Conservation (phyloP, 2,329 filamentous ascomycete genomes). For the Ceratocystis harringtonii region DNA sequence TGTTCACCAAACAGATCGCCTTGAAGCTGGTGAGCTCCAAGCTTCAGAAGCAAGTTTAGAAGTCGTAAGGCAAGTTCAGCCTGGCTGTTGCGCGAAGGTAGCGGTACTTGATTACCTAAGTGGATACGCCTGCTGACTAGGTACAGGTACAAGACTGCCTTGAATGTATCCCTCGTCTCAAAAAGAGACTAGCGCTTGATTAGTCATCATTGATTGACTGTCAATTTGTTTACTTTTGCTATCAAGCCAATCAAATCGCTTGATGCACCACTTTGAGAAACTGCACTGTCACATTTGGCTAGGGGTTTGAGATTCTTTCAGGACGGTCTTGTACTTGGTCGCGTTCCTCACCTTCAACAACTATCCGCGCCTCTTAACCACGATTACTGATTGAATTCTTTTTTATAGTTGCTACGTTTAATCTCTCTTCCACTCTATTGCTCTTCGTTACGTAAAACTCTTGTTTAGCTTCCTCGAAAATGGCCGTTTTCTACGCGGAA, state of each 20-base stretch:
- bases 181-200: neutral
- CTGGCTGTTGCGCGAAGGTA: slow-evolving; percentile 3
- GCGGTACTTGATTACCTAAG: neutral
- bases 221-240: slow-evolving; percentile 13
- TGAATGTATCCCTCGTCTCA: neutral
- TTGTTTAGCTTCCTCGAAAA: slow-evolving; percentile 21
- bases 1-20: slow-evolving; percentile 15
- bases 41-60: slow-evolving; percentile 11
- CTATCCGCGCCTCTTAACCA: neutral
- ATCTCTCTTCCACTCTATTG: neutral
- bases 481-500: slow-evolving; percentile 33
- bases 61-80: slow-evolving; percentile 17
- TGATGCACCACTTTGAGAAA: slow-evolving; percentile 10
- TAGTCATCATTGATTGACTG: neutral
- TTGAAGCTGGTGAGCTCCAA: slow-evolving; percentile 10
- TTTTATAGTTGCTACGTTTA: neutral
- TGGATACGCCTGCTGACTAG: neutral
- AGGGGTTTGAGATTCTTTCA: neutral
- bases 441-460: neutral
- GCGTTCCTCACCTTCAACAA: neutral
- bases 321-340: neutral
- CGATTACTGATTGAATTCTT: neutral
- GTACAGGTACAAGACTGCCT: neutral
- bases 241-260: slow-evolving; percentile 12
- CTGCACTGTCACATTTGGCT: slow-evolving; percentile 10